Evolutionary conservation across 2,329 filamentous ascomycete genomes (phyloP).

Genomic region (Bipolaris victoriae): DNA sequence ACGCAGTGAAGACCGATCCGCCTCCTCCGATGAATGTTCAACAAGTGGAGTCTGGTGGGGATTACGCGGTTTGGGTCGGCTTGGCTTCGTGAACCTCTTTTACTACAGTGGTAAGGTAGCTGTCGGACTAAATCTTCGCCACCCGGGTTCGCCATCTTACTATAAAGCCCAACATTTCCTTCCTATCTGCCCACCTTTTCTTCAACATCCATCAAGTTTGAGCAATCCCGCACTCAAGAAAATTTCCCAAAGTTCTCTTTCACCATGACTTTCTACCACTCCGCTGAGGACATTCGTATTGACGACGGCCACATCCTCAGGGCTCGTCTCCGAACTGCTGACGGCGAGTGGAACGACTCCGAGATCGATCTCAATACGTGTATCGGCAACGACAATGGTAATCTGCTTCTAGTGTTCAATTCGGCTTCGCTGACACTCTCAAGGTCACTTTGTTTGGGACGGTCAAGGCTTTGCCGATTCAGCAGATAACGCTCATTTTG

Average conservation of each 20-base stretch:
- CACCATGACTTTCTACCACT: slow-evolving; percentile 51
- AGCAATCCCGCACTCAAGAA: not conserved
- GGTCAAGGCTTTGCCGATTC: slow-evolving; percentile 56
- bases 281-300: slow-evolving; percentile 55
- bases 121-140: not conserved
- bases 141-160: not conserved
- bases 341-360: slow-evolving; percentile 55
- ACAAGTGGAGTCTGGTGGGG: slow-evolving; percentile 1
- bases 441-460: slow-evolving; percentile 57
- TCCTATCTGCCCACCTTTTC: not conserved
- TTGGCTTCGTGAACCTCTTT: slow-evolving; percentile 2
- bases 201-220: not conserved
- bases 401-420: no score
- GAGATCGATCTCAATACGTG: slow-evolving; percentile 58
- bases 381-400: slow-evolving; percentile 62
- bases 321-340: slow-evolving; percentile 50
- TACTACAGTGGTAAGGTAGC: not conserved
- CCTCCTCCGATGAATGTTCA: not conserved
- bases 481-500: slow-evolving; percentile 56
- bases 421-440: not conserved
- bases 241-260: not conserved
- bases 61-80: not conserved
- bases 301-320: slow-evolving; percentile 59
- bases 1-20: not conserved
- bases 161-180: slow-evolving; percentile 18